These are phyloP conservation scores for Naegleria gruberi DNA, from an alignment of 208 protist species.

Conservation along the genomic window DNA sequence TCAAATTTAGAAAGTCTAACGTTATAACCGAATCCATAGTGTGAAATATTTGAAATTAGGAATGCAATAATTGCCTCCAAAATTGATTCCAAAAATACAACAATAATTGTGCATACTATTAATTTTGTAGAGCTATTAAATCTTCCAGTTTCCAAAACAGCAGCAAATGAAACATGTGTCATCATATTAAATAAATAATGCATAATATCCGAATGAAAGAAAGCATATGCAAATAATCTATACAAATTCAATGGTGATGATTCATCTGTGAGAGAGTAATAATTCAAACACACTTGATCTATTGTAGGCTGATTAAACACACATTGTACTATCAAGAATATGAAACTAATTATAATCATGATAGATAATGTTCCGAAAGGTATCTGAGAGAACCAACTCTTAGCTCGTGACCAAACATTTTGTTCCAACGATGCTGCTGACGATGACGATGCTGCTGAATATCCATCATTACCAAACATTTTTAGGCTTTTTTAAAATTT, in stretches of 20 bases:
- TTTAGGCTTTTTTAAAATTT: no score
- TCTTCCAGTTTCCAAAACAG: not conserved
- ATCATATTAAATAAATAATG: slow-evolving; percentile 9
- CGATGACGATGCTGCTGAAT: no score
- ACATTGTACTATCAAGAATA: not conserved
- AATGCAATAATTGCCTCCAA: not conserved
- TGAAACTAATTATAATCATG: not conserved
- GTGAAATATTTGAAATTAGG: not conserved
- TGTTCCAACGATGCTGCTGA: no score
- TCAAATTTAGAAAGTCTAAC: not conserved
- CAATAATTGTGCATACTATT: not conserved
- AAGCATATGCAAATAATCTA: not conserved
- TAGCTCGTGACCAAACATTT: not conserved
- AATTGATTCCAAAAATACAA: not conserved
- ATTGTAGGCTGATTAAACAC: not conserved
- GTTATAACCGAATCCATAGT: not conserved
- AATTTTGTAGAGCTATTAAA: not conserved
- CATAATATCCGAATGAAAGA: not conserved
- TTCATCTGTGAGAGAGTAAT: not conserved
- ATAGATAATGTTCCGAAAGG: not conserved
- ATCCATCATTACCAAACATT: no score
- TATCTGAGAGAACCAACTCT: not conserved
- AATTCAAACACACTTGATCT: not conserved
- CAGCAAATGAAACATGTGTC: not conserved
- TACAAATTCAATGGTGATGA: not conserved